phyloP scores from a whole-genome alignment of 805 yeast genomes.

The Pichia cephalocereana region DNA sequence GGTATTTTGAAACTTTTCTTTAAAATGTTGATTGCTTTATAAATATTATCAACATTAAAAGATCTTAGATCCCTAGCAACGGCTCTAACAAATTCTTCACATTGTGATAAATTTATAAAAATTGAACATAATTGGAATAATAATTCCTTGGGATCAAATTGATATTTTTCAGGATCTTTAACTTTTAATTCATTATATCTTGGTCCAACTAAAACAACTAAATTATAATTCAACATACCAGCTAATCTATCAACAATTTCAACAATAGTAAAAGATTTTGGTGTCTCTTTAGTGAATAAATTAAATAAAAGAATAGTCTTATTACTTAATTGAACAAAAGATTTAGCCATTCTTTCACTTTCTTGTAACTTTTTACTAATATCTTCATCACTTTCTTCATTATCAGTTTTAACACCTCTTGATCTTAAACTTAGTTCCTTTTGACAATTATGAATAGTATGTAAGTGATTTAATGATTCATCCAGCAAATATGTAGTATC shows the following conservation, averaged over 20 bases:
- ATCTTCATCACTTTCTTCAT: constrained; percentile 54
- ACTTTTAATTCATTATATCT: constrained; percentile 85
- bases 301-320: constrained; percentile 74
- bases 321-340: constrained; percentile 74
- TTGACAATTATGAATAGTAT: constrained; percentile 69
- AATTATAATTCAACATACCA: constrained; percentile 89
- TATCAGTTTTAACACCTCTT: constrained; percentile 24
- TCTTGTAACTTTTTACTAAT: constrained; percentile 43
- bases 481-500: constrained; percentile 89
- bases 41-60: constrained; percentile 56
- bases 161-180: constrained; percentile 68
- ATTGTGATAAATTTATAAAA: constrained; percentile 59
- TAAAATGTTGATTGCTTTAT: constrained; percentile 62
- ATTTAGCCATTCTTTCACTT: constrained; percentile 70
- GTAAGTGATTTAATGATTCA: constrained; percentile 75
- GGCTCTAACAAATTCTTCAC: constrained; percentile 61
- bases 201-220: constrained; percentile 92
- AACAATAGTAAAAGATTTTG: constrained; percentile 73
- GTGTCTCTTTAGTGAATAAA: constrained; percentile 78
- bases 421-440: constrained; percentile 47
- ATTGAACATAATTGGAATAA: constrained; percentile 64
- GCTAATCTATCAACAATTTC: constrained; percentile 93
- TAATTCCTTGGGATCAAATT: constrained; percentile 70
- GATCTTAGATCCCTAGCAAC: constrained; percentile 92
- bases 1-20: constrained; percentile 42